Percentiles rank a stretch among this genome's conserved stretches.
Evolutionary conservation across 2,329 filamentous ascomycete genomes (phyloP).

Genomic region (Cercospora citrullina): DNA sequence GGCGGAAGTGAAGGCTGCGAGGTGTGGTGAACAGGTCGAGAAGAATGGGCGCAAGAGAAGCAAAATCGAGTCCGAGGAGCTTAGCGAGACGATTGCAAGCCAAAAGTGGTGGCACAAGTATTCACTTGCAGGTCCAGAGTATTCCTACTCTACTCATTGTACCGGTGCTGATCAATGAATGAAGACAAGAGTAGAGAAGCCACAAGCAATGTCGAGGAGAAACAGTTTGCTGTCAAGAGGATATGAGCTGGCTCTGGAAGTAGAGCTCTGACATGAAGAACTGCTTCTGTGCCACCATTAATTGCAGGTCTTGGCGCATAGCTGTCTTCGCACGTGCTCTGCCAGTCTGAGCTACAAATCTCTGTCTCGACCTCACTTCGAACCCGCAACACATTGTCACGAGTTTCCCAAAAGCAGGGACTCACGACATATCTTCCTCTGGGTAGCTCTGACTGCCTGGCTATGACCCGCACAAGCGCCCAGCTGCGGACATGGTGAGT

Average conservation of each 20-base stretch:
- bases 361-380: conserved; percentile 1
- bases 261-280: neutral
- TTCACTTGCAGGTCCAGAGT: neutral
- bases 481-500: conserved; percentile 13
- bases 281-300: conserved; percentile 9
- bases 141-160: neutral
- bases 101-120: neutral
- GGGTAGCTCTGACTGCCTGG: neutral
- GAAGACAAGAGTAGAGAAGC: neutral
- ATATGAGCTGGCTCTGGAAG: neutral
- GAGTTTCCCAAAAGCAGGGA: neutral
- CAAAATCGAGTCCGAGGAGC: conserved; percentile 10
- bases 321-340: neutral
- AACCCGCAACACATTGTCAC: neutral
- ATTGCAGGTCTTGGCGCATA: conserved; percentile 2
- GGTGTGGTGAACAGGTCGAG: conserved; percentile 13
- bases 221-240: neutral
- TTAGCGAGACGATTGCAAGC: conserved; percentile 4
- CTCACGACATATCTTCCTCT: neutral
- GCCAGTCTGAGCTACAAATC: neutral
- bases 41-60: conserved; percentile 5
- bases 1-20: conserved; percentile 9
- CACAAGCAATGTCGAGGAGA: neutral
- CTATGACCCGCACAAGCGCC: neutral
- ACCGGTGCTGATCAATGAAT: neutral